A percentile compares a stretch with the other conserved stretches of the same genome.
phyloP scores from a whole-genome alignment of 140 eudicot genomes.

The Bidens hawaiensis region DNA sequence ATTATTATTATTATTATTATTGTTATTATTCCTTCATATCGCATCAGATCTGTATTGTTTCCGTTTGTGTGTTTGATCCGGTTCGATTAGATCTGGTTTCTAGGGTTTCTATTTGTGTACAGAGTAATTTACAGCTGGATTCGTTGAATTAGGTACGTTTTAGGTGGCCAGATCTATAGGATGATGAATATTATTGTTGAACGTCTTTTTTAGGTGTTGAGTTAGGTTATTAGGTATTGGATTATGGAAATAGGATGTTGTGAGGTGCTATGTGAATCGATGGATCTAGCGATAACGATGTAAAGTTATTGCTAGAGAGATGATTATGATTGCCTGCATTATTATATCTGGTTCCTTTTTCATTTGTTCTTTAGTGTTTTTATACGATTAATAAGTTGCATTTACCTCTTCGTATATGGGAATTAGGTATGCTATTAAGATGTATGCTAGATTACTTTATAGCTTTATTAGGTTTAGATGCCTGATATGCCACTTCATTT shows the following conservation, averaged over 20 bases:
- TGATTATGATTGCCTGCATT: neutral
- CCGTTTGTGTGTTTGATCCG: too few relatives aligned
- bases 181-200: neutral
- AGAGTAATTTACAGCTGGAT: too few relatives aligned
- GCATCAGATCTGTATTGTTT: too few relatives aligned
- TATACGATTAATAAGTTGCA: neutral
- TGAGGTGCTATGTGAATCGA: constrained; percentile 3
- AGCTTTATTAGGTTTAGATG: constrained; percentile 2
- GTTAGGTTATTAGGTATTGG: neutral
- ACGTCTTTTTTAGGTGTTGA: neutral
- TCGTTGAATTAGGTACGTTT: too few relatives aligned
- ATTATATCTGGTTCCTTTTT: too few relatives aligned
- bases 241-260: neutral
- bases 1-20: too few relatives aligned
- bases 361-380: too few relatives aligned
- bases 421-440: neutral
- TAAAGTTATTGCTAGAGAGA: neutral
- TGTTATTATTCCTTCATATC: too few relatives aligned
- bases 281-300: neutral
- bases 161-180: too few relatives aligned
- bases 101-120: neutral
- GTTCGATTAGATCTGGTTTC: neutral
- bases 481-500: neutral
- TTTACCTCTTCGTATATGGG: neutral
- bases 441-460: neutral